Conservation (phyloP, 805 yeast species). For the Yarrowia sp. region DNA sequence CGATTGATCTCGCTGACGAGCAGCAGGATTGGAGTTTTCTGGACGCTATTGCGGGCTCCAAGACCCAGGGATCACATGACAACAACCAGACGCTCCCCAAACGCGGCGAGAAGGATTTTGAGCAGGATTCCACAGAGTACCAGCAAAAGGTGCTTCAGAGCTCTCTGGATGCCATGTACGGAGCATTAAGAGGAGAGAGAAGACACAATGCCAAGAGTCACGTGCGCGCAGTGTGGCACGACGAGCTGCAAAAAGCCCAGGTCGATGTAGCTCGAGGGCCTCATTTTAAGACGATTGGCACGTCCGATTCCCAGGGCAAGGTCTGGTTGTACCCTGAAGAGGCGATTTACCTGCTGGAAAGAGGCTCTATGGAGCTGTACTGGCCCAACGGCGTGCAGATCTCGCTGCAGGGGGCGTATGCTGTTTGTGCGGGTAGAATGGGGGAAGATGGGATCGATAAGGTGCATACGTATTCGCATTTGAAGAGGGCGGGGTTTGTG, state of each 20-base stretch:
- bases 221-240: constrained; percentile 59
- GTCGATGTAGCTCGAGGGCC: constrained; percentile 70
- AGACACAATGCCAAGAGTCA: constrained; percentile 55
- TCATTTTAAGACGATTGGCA: constrained; percentile 76
- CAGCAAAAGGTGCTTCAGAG: constrained; percentile 59
- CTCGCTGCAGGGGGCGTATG: constrained; percentile 69
- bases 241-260: constrained; percentile 50
- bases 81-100: constrained; percentile 56
- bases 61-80: not conserved
- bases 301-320: constrained; percentile 56
- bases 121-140: constrained; percentile 72
- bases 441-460: constrained; percentile 55
- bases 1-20: constrained; percentile 50
- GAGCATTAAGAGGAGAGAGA: constrained; percentile 58
- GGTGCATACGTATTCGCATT: constrained; percentile 72
- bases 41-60: constrained; percentile 40
- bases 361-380: constrained; percentile 69
- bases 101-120: constrained; percentile 85
- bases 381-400: constrained; percentile 53
- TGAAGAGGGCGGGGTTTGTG: constrained; percentile 80
- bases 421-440: constrained; percentile 55
- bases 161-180: constrained; percentile 74
- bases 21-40: constrained; percentile 54
- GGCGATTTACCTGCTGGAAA: constrained; percentile 74
- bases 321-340: constrained; percentile 70